Conservation (phyloP, 352 stramenopile genomes). For the Pythium volutum region DNA sequence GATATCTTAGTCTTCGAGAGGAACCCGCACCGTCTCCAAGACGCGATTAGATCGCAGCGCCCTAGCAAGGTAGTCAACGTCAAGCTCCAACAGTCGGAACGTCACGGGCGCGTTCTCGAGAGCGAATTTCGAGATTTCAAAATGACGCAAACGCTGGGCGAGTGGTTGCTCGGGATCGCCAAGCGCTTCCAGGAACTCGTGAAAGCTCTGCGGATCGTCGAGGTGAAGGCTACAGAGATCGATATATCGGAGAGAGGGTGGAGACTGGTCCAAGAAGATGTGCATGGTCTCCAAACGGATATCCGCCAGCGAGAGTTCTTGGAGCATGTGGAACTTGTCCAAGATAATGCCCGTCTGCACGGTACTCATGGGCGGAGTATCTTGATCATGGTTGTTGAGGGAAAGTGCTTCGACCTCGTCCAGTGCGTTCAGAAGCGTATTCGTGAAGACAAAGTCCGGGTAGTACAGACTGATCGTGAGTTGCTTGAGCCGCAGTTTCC, state of each 20-base stretch:
- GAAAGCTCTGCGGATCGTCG: neutral
- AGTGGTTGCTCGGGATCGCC: neutral
- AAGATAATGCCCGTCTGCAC: neutral
- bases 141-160: neutral
- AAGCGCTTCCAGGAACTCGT: neutral
- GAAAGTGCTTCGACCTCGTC: slow-evolving; percentile 4
- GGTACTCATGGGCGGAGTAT: neutral
- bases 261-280: neutral
- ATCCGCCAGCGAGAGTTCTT: neutral
- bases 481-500: neutral
- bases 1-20: neutral
- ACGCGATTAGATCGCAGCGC: too few relatives aligned
- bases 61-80: neutral
- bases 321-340: neutral
- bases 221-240: neutral
- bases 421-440: neutral
- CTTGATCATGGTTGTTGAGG: neutral
- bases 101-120: neutral
- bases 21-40: neutral
- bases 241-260: neutral
- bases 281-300: neutral
- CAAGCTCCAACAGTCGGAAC: neutral
- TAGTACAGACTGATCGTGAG: neutral
- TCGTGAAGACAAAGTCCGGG: neutral
- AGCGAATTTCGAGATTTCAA: neutral